Evolutionary conservation across 108 stramenopile species (phyloP).

Genomic region (Skeletonema menzelii): DNA sequence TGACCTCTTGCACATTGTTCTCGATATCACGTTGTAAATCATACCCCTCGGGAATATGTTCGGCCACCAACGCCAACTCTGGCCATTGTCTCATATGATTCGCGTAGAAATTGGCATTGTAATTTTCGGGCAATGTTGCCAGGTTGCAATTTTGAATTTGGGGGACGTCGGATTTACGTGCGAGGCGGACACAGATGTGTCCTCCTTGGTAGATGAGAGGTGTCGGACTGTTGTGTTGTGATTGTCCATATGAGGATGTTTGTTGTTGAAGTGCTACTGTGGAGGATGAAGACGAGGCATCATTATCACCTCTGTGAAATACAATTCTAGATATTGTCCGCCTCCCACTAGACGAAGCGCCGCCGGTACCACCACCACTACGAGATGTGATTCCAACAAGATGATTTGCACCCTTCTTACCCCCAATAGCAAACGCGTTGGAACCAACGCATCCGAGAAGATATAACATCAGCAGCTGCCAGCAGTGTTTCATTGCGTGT

Average conservation of each 20-base stretch:
- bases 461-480: neutral
- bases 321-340: neutral
- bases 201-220: constrained; percentile 9
- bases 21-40: neutral
- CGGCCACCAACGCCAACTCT: constrained; percentile 80
- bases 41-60: constrained; percentile 49
- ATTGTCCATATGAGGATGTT: neutral
- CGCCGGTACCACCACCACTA: neutral
- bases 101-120: constrained; percentile 79
- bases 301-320: neutral
- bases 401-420: neutral
- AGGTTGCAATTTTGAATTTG: constrained; percentile 82
- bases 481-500: constrained; percentile 2
- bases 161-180: constrained; percentile 69
- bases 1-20: neutral
- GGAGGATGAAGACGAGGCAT: neutral
- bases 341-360: neutral
- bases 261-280: neutral
- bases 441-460: neutral
- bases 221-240: neutral
- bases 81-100: constrained; percentile 86
- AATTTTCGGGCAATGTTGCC: constrained; percentile 90
- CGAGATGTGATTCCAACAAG: neutral
- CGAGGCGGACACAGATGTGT: constrained; percentile 73
- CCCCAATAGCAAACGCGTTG: neutral